phyloP scores from a whole-genome alignment of 768 basidiomycete genomes.

The Boletus tomentosulus region DNA sequence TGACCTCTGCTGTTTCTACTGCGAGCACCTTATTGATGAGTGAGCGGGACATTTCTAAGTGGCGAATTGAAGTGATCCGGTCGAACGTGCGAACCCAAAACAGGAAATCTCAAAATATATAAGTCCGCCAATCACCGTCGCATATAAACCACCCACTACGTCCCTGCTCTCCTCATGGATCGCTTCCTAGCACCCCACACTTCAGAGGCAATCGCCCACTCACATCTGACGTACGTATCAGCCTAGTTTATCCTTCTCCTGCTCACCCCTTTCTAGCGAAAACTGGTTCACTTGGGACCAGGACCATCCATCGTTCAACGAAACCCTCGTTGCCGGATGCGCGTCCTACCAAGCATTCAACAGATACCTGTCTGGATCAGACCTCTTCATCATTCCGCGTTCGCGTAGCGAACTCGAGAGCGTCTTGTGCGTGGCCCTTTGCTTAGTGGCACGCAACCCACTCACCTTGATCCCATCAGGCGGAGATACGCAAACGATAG shows the following conservation, averaged over 20 bases:
- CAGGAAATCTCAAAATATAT: conserved; percentile 14
- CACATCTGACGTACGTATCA: conserved; percentile 53
- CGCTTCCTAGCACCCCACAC: conserved; percentile 70
- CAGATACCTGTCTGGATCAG: conserved; percentile 66
- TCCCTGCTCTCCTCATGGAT: conserved; percentile 44
- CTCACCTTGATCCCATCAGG: conserved; percentile 34
- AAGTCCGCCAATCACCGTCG: background rate
- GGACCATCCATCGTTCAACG: conserved; percentile 64
- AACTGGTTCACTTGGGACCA: conserved; percentile 67
- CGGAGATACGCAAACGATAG: conserved; percentile 74
- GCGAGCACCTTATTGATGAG: conserved; percentile 77
- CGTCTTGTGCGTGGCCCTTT: conserved; percentile 50
- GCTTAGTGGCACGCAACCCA: background rate
- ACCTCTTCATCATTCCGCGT: conserved; percentile 67
- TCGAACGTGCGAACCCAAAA: conserved; percentile 26
- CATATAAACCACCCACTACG: conserved; percentile 3
- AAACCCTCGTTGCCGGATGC: conserved; percentile 69
- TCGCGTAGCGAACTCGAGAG: conserved; percentile 64
- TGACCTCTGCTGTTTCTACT: conserved; percentile 66
- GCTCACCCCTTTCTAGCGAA: conserved; percentile 43
- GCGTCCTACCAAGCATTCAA: conserved; percentile 80
- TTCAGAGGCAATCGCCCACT: conserved; percentile 70
- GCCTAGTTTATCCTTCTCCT: background rate
- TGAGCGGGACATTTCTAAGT: conserved; percentile 43
- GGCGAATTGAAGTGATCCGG: background rate